These are phyloP conservation scores for Euptelea pleiosperma DNA, from an alignment of 164 flowering plant species.

Conservation along the genomic window DNA sequence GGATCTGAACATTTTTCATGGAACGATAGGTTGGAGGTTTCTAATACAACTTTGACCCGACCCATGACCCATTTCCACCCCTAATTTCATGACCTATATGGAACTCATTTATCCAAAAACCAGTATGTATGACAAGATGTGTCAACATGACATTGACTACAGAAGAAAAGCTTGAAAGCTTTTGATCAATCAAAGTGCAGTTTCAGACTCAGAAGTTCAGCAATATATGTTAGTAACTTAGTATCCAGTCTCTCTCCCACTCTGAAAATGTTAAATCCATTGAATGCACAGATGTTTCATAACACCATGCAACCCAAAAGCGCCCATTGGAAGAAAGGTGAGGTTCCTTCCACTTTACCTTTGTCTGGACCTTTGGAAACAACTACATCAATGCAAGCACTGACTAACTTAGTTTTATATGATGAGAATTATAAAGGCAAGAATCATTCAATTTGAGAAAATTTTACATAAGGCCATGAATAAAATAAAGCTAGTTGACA, in stretches of 20 bases:
- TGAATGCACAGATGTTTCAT: slow-evolving; percentile 1
- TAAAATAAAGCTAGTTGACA: no score
- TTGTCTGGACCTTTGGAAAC: not conserved
- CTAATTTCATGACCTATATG: no score
- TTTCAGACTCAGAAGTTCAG: not conserved
- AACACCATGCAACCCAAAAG: not conserved
- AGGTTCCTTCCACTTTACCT: not conserved
- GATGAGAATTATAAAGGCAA: no score
- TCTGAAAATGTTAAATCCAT: not conserved
- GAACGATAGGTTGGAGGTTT: no score
- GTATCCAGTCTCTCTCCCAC: not conserved
- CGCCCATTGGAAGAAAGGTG: slow-evolving; percentile 7
- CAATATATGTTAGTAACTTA: not conserved
- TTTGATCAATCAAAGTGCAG: not conserved
- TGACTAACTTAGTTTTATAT: not conserved
- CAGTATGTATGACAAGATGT: no score
- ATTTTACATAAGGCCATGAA: no score
- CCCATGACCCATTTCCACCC: no score
- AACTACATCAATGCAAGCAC: not conserved
- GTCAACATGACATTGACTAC: no score
- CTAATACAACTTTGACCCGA: no score
- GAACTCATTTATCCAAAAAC: no score
- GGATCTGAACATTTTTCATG: no score
- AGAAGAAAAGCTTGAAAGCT: not conserved
- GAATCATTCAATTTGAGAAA: no score